phyloP scores from a whole-genome alignment of 2,329 filamentous ascomycete species.

The Monosporascus sp. region DNA sequence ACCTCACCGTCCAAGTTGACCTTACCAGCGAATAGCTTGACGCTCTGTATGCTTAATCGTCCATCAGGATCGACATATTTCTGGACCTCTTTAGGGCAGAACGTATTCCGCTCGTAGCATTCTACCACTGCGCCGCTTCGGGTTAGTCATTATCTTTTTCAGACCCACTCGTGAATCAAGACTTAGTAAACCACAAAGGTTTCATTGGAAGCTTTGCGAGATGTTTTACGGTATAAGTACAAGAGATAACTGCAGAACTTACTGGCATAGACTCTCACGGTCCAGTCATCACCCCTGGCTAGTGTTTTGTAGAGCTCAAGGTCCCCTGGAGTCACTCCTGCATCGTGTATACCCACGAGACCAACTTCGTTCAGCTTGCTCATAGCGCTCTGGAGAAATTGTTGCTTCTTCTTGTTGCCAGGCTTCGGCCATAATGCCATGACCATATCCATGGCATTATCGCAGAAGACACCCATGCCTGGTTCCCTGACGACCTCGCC shows the following conservation, averaged over 20 bases:
- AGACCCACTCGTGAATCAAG: no score
- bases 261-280: constrained; percentile 57
- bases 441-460: constrained; percentile 65
- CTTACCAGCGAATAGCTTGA: constrained; percentile 64
- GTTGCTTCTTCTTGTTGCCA: constrained; percentile 42
- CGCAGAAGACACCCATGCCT: constrained; percentile 64
- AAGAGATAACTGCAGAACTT: background rate
- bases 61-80: constrained; percentile 39
- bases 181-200: no score
- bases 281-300: constrained; percentile 47
- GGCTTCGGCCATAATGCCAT: constrained; percentile 53
- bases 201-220: background rate
- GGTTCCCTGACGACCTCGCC: constrained; percentile 58
- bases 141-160: background rate
- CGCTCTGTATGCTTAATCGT: constrained; percentile 52
- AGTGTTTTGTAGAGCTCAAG: constrained; percentile 50
- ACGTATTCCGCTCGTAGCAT: constrained; percentile 58
- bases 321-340: constrained; percentile 52
- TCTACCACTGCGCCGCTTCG: constrained; percentile 43
- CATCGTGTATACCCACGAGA: constrained; percentile 64
- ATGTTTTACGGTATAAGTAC: background rate
- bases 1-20: background rate
- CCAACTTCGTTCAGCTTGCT: constrained; percentile 56
- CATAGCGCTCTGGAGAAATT: constrained; percentile 56
- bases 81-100: constrained; percentile 48